Evolutionary conservation across 768 basidiomycete species (phyloP), one percentile per base, ranked within the genome.

Genomic region (Termitomyces sp.): DNA sequence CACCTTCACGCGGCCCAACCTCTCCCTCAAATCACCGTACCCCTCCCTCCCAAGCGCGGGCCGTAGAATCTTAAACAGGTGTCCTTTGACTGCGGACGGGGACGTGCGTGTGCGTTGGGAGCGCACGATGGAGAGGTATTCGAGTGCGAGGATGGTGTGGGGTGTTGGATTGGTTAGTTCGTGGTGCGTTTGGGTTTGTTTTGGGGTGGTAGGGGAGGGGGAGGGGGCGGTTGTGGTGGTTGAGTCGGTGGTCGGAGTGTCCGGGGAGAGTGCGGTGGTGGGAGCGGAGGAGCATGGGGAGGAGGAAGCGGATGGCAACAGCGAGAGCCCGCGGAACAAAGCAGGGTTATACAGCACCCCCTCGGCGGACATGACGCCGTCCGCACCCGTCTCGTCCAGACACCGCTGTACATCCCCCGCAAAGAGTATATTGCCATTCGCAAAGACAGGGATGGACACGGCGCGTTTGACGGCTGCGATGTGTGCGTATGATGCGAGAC

Each of bases 361-460:
- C 76, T 97, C 96, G 1, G 96, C 96, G 50, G 87, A 88, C 95
- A 98, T 96, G 60, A 98, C 88, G 0, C 87, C 96, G 68, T 97
- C 94, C 7, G 87, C 90, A 16, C 94, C 92, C 0, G 97, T 99
- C 53, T 84, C 84, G 22, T 83, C 81, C 36, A 99, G 76, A 72
- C 96, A 97, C 12, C 79, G 76, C 55, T 82, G 79, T 52, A 97
- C 84, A 73, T 98, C 96, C n/a, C 85, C 81, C 49, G 89, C 83
- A 71, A 88, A 93, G 12, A 98, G 85, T 61, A 98, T 86, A 72
- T 98, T 98, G 35, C 97, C 97, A 73, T 99, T 99, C 0, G 96
- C 96, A 71, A 99, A 92, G 4, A 99, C 95, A 3, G 96, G 96
- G 0, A 99, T 84, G 0, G 84, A 86, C 42, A 98, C 92, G 0